Evolutionary conservation across 2,329 filamentous ascomycete species (phyloP), one percentile per base, ranked within the genome.

Genomic region (Exophiala oligosperma): DNA sequence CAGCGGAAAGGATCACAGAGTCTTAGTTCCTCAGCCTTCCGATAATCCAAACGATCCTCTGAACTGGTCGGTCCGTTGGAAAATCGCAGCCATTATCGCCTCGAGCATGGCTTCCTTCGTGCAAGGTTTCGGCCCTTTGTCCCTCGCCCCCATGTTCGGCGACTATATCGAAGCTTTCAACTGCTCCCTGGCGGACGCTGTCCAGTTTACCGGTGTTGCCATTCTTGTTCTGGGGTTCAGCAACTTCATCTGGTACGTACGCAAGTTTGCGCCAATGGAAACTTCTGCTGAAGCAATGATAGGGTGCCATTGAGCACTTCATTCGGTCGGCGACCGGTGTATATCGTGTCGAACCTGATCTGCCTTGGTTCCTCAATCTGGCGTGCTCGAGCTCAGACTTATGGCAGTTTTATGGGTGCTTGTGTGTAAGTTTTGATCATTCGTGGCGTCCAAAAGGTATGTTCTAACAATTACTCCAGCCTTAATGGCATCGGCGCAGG

Each of bases 381-480:
- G 84, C 77, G 84, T 61, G 85, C 84, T 0, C 73, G 73, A 49
- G 84, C 85, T 4, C 79, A 74, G 14, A 78, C 77, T 0, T 88
- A 88, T 66, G 73, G 74, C 51, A 83, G 80, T 49, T 88, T 87
- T 67, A 86, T 88, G 83, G 85, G 83, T 3, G 84, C 80, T 50
- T 85, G 76, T 56, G 75, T 84, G 12, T 60, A 54, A 43, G 58
- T 54, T 4, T 2, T 9, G 2, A n/a, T 1, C 32, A 35, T 11
- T 2, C 6, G 2, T 35, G 11, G 11, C 2, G 6, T 8, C 9
- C 32, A 8, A 9, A 9, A 35, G 32, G 6, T 5, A 9, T 35
- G 32, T 35, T 6, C 9, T 35, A 9, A 35, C 32, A 35, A 9
- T 9, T 5, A 29, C 14, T 26, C 12, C 32, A 60, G 58, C 35